Evolutionary conservation across 2,329 filamentous ascomycete genomes (phyloP).

Genomic region (Microsporum audouinii): DNA sequence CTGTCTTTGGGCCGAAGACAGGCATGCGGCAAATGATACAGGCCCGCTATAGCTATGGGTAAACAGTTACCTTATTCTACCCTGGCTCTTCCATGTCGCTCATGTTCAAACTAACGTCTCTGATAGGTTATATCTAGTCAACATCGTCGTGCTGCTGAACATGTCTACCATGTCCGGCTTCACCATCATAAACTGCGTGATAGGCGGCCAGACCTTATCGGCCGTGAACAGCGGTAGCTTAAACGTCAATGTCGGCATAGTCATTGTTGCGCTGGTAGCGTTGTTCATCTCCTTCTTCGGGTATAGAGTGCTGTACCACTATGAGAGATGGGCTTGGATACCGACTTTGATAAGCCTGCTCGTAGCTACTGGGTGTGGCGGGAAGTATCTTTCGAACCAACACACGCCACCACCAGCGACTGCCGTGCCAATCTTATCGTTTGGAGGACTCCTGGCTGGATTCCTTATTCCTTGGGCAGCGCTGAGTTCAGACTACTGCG

Average conservation of each 20-base stretch:
- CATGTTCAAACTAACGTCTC: not conserved
- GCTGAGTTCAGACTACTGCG: constrained; percentile 14
- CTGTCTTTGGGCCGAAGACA: constrained; percentile 20
- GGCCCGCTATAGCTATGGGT: constrained; percentile 23
- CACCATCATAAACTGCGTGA: constrained; percentile 51
- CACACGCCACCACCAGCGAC: constrained; percentile 6
- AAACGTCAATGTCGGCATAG: constrained; percentile 37
- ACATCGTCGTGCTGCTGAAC: constrained; percentile 52
- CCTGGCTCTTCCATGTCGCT: not conserved
- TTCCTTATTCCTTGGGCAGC: constrained; percentile 19
- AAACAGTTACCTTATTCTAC: not conserved
- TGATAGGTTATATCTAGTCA: constrained; percentile 23
- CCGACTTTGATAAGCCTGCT: constrained; percentile 15
- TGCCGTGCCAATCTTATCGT: constrained; percentile 15
- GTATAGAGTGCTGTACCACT: constrained; percentile 56
- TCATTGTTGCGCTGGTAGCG: constrained; percentile 51
- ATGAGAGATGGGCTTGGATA: constrained; percentile 44
- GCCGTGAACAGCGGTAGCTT: constrained; percentile 49
- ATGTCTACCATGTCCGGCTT: constrained; percentile 53
- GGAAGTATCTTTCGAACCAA: constrained; percentile 14
- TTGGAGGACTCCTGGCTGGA: constrained; percentile 19
- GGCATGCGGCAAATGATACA: constrained; percentile 24
- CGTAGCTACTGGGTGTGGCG: constrained; percentile 16
- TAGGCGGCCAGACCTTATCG: constrained; percentile 57
- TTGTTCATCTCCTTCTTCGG: constrained; percentile 57